Evolutionary conservation across 306 rosid genomes (phyloP), one percentile per base, ranked within the genome.

Genomic region (Urtica urens): DNA sequence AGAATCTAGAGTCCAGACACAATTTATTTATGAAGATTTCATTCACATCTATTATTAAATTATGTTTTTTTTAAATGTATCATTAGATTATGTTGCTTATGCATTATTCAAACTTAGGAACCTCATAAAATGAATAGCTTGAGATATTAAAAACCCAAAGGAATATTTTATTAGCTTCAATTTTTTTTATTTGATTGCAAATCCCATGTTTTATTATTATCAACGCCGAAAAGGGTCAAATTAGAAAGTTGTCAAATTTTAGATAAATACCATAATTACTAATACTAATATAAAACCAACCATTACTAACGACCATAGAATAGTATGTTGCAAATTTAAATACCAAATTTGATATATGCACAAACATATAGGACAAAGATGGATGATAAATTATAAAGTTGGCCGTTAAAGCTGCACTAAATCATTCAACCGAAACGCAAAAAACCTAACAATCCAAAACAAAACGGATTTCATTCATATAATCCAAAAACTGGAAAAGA

Each of bases 321-420:
- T n/a, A n/a, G n/a, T n/a, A n/a, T n/a, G n/a, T n/a, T n/a, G n/a
- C n/a, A n/a, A n/a, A n/a, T n/a, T n/a, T n/a, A n/a, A n/a, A n/a
- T n/a, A n/a, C n/a, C 2, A 3, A 44, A 19, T 17, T 13, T 3
- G 13, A 2, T 23, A 15, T 12, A 40, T 18, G 19, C 47, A 2
- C 7, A 12, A 42, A 20, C 20, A 10, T 2, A 33, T 24, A 53
- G 22, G 26, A 39, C 10, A 26, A 17, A 58, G 5, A 7, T 47
- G 2, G 55, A 28, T 49, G 55, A 49, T 49, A 18, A 30, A 2
- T 28, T 25, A 35, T 6, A 49, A 7, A 28, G 22, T 17, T 31
- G 42, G 30, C 56, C 43, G 43, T 51, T 51, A 12, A 17, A 49
- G 11, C 19, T 26, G 38, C 54, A 49, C 54, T 26, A 8, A 10